Percentiles rank a stretch among this genome's conserved stretches.
phyloP scores from a whole-genome alignment of 495 filamentous ascomycete genomes.

The Xylaria sp. region DNA sequence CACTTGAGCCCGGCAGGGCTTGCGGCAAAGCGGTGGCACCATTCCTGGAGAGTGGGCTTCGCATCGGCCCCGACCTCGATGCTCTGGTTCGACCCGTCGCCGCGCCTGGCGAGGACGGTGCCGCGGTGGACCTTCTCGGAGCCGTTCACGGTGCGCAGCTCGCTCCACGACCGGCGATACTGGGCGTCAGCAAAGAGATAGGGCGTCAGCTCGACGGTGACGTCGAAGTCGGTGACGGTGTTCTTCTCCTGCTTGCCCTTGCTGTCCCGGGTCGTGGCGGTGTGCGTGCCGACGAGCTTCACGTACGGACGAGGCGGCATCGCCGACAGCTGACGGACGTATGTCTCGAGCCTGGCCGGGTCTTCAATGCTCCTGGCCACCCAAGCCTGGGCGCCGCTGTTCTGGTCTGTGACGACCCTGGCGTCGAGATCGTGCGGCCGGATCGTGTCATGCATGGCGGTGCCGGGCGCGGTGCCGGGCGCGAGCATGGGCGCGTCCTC shows the following conservation, averaged over 20 bases:
- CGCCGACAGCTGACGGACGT: slow-evolving; percentile 49
- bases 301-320: slow-evolving; percentile 56
- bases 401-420: slow-evolving; percentile 32
- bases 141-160: slow-evolving; percentile 49
- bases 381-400: slow-evolving; percentile 44
- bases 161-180: slow-evolving; percentile 37
- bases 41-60: slow-evolving; percentile 57
- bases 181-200: slow-evolving; percentile 53
- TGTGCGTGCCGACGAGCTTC: slow-evolving; percentile 58
- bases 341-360: slow-evolving; percentile 48
- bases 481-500: slow-evolving; percentile 34
- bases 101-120: slow-evolving; percentile 48
- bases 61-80: slow-evolving; percentile 44
- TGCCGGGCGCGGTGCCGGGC: slow-evolving; percentile 19
- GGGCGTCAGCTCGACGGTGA: slow-evolving; percentile 57
- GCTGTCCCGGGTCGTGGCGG: slow-evolving; percentile 45
- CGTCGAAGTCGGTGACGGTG: slow-evolving; percentile 81
- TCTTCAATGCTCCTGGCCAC: slow-evolving; percentile 51
- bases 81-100: slow-evolving; percentile 40
- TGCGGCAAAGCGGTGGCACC: slow-evolving; percentile 63
- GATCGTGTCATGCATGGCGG: neutral
- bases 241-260: slow-evolving; percentile 84
- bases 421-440: slow-evolving; percentile 29
- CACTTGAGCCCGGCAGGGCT: slow-evolving; percentile 57
- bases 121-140: slow-evolving; percentile 50